Base-by-base conservation (phyloP, 176 grass and related monocot genomes). In the Rhynchospora breviuscula region DNA sequence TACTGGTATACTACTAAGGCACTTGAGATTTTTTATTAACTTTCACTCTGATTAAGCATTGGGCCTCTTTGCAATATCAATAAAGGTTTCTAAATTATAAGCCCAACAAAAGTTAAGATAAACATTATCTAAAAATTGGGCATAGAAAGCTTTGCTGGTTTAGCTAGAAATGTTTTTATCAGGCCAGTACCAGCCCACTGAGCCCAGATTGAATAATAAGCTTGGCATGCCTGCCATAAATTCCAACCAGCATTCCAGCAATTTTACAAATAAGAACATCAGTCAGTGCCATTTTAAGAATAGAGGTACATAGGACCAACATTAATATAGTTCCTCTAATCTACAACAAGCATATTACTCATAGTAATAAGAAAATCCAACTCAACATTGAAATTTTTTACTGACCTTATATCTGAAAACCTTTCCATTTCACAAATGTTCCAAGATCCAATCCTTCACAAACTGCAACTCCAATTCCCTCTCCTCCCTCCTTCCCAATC, bases 401-500 rank as follows among this genome's bases (percentile, higher is more conserved):
- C 78, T 91, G 69, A 81, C 74, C 89, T 91, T 88, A 93, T 57
- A 87, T 80, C 78, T 89, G 82, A 84, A 89, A 18, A 81, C 85
- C 75, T 33, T 88, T 87, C 84, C 91, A 99, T 60, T 84, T 99
- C 23, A 83, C 70, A 5, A 99, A 99, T 70, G 85, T 88, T 23
- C 62, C 85, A 81, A 90, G 79, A 64, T 86, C 85, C 22, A 81
- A 69, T 10, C 86, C 88, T 85, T 95, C 88, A 25, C 84, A 98
- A 91, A 88, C 62, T 1, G 91, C 96, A 89, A 95, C 78, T 35
- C 91, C 96, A 26, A 99, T 90, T 0, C 91, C 87, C 45, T 71
- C 82, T 62, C 85, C 85, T 3, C 88, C 89, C 10, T 87, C 74
- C 68, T 54, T 91, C 5, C 91, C 83, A 68, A 89, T 62, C 40